A percentile compares a stretch with the other conserved stretches of the same genome.
Evolutionary conservation across 2,329 filamentous ascomycete genomes (phyloP).

Genomic region (Fusarium buharicum): DNA sequence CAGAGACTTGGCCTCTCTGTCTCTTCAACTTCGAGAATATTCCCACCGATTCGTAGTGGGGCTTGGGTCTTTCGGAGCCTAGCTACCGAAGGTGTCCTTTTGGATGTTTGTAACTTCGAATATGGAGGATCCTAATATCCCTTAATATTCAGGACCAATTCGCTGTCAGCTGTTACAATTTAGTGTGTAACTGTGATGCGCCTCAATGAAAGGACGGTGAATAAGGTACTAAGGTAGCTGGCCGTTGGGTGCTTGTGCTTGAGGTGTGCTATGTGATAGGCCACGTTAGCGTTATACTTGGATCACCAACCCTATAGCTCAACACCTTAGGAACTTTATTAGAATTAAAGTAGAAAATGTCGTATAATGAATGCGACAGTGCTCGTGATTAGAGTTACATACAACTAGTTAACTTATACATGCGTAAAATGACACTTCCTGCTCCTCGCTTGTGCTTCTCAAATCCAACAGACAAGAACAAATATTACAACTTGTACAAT

Average conservation of each 20-base stretch:
- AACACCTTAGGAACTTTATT: neutral
- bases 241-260: neutral
- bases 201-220: conserved; percentile 2
- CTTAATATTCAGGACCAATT: conserved; percentile 31
- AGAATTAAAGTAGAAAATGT: neutral
- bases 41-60: conserved; percentile 26
- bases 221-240: neutral
- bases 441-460: conserved; percentile 13
- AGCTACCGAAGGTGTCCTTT: conserved; percentile 40
- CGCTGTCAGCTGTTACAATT: conserved; percentile 1
- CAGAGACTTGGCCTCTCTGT: conserved; percentile 35
- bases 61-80: conserved; percentile 36
- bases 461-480: neutral
- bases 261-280: conserved; percentile 13
- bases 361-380: neutral
- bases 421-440: neutral
- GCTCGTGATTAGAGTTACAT: neutral
- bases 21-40: conserved; percentile 46
- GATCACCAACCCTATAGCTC: conserved; percentile 6
- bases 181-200: neutral
- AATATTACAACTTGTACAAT: neutral
- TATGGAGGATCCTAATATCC: conserved; percentile 28
- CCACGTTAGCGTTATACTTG: neutral
- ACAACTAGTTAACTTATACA: neutral
- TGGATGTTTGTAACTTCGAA: neutral